Percentiles rank a stretch among this genome's conserved stretches.
phyloP scores from a whole-genome alignment of 2,329 filamentous ascomycete genomes.

The Venturia nashicola region DNA sequence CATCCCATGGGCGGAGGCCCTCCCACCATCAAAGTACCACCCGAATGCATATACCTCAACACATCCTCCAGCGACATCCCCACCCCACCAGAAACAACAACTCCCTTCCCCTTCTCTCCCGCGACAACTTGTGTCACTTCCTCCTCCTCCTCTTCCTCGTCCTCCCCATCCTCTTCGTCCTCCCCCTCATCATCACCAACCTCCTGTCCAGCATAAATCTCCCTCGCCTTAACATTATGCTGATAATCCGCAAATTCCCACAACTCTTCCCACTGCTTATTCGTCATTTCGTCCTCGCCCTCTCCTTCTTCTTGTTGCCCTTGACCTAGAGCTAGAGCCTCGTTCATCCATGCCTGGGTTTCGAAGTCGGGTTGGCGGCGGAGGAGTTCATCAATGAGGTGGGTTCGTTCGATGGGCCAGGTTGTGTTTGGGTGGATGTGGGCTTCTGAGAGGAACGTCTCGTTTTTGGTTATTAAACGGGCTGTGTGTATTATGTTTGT shows the following conservation, averaged over 20 bases:
- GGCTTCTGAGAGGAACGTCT: not conserved
- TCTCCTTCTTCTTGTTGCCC: not conserved
- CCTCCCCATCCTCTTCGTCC: not conserved
- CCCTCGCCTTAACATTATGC: conserved; percentile 1
- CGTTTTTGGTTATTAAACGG: not conserved
- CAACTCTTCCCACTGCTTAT: not conserved
- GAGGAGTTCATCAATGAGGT: not conserved
- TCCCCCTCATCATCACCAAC: conserved; percentile 5
- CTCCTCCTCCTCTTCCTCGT: not conserved
- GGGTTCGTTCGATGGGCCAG: not conserved
- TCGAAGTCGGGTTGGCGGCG: not conserved
- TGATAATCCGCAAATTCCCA: conserved; percentile 6
- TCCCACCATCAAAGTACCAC: not conserved
- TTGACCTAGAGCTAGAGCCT: not conserved
- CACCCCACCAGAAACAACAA: not conserved
- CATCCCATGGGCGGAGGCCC: not conserved
- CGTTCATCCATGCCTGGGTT: conserved; percentile 3
- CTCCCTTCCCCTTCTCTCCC: conserved; percentile 2
- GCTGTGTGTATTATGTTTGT: not conserved
- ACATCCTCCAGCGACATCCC: conserved; percentile 6
- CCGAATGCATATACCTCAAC: conserved; percentile 2
- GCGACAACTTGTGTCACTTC: not conserved
- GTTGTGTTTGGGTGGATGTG: conserved; percentile 7
- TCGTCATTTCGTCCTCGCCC: not conserved
- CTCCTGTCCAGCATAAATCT: not conserved